phyloP scores from a whole-genome alignment of 2,329 filamentous ascomycete species.

The Arthroderma uncinatum region DNA sequence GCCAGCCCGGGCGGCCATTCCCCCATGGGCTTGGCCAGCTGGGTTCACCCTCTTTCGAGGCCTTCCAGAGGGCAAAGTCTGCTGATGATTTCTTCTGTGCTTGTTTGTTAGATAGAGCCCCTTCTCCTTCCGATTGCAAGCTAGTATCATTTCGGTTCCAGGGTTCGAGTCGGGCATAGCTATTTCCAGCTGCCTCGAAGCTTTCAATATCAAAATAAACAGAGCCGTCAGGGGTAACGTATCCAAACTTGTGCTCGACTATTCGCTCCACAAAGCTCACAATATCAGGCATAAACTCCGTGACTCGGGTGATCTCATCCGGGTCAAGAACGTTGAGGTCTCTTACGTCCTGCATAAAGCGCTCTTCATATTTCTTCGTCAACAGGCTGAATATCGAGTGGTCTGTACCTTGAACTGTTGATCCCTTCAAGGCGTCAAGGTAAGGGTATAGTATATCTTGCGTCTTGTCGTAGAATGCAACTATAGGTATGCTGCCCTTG shows the following conservation, averaged over 20 bases:
- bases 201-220: constrained; percentile 88
- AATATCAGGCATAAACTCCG: constrained; percentile 81
- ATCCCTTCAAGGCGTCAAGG: constrained; percentile 54
- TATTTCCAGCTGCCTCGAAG: constrained; percentile 74
- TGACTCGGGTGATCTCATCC: constrained; percentile 77
- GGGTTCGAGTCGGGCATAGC: constrained; percentile 74
- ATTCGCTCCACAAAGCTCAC: constrained; percentile 73
- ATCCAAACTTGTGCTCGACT: constrained; percentile 75
- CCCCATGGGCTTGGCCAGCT: constrained; percentile 86
- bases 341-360: constrained; percentile 81
- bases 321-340: constrained; percentile 74
- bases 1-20: constrained; percentile 80
- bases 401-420: constrained; percentile 48
- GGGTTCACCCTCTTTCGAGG: constrained; percentile 81
- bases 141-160: constrained; percentile 76
- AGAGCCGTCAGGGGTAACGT: constrained; percentile 62
- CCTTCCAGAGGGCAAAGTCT: constrained; percentile 92
- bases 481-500: constrained; percentile 21
- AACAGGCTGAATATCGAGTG: constrained; percentile 76
- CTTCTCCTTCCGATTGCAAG: constrained; percentile 79
- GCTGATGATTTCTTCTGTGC: constrained; percentile 61
- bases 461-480: constrained; percentile 46
- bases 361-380: constrained; percentile 73
- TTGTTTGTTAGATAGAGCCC: constrained; percentile 53
- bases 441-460: constrained; percentile 69